Evolutionary conservation across 495 filamentous ascomycete genomes (phyloP), one percentile per base, ranked within the genome.

Genomic region (Parmelia sp.): DNA sequence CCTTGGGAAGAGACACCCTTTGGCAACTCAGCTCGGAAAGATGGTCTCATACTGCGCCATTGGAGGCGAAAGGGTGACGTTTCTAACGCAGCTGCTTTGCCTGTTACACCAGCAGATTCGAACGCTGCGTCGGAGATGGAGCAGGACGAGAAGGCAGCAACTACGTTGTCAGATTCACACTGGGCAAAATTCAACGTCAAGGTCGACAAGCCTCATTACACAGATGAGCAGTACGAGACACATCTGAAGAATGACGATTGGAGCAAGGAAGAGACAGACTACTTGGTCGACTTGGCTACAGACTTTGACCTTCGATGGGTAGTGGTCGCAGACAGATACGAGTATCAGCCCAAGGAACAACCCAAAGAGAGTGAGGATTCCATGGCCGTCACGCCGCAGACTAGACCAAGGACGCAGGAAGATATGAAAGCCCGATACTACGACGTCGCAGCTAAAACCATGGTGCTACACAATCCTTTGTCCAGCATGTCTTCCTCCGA

Each of bases 361-460:
- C 62, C 69, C 2, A 67, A 72, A 29, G 72, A 81, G 19, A 27
- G 59, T 8, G 57, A 60, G 29, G 56, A 68, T 29, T 47, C 68
- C 25, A 82, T 75, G 45, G 81, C 83, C 8, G 70, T 86, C 27
- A 74, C 83, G 23, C 67, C 75, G 0, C 74, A 76, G 15, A 60
- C 77, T 0, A 80, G 80, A 44, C 53, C 68, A 1, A 82, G 95
- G 36, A 86, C 83, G 2, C 84, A 96, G 80, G 94, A 98, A 70
- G 92, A 96, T 62, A 76, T 98, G 70, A 98, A 98, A 74, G 82
- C 87, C 2, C 85, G 94, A 39, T 97, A 94, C 74, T 98, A 97
- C 74, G 80, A 83, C 33, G 80, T 97, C 33, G 90, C 90, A 3
- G 88, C 90, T 1, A 89, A 85, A 66, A 87, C 94, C 78, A 90